A percentile compares a stretch with the other conserved stretches of the same genome.
Evolutionary conservation across 129 eudicot genomes (phyloP).

Genomic region (Mikania micrantha): DNA sequence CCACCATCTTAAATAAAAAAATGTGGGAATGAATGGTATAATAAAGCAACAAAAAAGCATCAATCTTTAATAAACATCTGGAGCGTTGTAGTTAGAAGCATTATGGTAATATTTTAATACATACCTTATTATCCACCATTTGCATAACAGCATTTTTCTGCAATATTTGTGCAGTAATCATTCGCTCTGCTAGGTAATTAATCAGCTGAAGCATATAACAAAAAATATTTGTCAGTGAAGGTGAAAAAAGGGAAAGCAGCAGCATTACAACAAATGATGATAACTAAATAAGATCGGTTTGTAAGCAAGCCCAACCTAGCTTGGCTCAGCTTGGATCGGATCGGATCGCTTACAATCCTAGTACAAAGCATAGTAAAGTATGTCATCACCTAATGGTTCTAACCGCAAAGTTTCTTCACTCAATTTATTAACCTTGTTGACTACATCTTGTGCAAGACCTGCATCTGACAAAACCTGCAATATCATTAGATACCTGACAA

Average conservation of each 20-base stretch:
- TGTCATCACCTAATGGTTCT: slow-evolving; percentile 58
- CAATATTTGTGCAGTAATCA: slow-evolving; percentile 56
- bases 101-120: not conserved
- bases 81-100: slow-evolving; percentile 7
- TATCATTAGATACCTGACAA: slow-evolving; percentile 19
- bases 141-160: slow-evolving; percentile 71
- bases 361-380: slow-evolving; percentile 16
- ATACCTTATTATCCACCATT: slow-evolving; percentile 46
- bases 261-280: not conserved
- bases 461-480: slow-evolving; percentile 61
- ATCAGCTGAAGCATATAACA: slow-evolving; percentile 40
- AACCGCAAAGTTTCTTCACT: slow-evolving; percentile 48
- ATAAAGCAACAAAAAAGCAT: not conserved
- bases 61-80: not conserved
- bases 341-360: no score
- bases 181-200: slow-evolving; percentile 59
- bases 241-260: not conserved
- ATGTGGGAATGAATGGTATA: no score
- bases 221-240: not conserved
- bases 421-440: slow-evolving; percentile 28
- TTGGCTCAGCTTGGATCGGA: no score
- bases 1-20: no score
- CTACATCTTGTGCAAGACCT: slow-evolving; percentile 10
- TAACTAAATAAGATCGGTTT: not conserved
- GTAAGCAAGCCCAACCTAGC: no score